A percentile compares a stretch with the other conserved stretches of the same genome.
phyloP scores from a whole-genome alignment of 2,329 filamentous ascomycete genomes.

The Claviceps quebecensis region DNA sequence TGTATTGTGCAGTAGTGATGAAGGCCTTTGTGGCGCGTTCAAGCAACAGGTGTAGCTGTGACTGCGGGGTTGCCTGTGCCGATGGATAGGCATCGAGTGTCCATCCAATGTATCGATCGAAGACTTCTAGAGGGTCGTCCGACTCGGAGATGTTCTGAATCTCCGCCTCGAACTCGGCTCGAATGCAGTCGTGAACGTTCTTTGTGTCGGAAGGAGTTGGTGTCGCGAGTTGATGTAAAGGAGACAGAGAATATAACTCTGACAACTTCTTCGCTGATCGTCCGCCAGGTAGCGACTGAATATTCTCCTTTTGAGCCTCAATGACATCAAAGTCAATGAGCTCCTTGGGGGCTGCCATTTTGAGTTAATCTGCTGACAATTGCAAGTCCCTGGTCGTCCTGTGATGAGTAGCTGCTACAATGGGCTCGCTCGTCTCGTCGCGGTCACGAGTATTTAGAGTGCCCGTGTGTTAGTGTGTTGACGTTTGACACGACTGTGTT shows the following conservation, averaged over 20 bases:
- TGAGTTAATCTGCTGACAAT: slow-evolving; percentile 14
- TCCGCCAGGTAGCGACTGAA: slow-evolving; percentile 77
- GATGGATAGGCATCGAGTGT: slow-evolving; percentile 90
- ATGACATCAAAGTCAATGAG: slow-evolving; percentile 77
- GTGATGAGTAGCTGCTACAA: background rate
- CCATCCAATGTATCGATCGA: slow-evolving; percentile 95
- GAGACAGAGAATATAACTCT: slow-evolving; percentile 59
- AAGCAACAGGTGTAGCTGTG: slow-evolving; percentile 75
- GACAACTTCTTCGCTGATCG: slow-evolving; percentile 82
- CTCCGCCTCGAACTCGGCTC: slow-evolving; percentile 78
- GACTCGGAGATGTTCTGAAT: slow-evolving; percentile 65
- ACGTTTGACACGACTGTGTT: slow-evolving; percentile 5
- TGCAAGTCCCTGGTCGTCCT: slow-evolving; percentile 1
- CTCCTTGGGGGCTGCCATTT: slow-evolving; percentile 37
- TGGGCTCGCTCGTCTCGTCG: background rate
- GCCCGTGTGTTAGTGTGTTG: slow-evolving; percentile 5
- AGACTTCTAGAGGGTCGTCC: slow-evolving; percentile 90
- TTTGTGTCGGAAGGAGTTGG: slow-evolving; percentile 59
- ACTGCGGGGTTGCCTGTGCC: slow-evolving; percentile 79
- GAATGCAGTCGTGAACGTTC: slow-evolving; percentile 64
- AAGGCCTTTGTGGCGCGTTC: slow-evolving; percentile 90
- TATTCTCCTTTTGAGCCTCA: slow-evolving; percentile 95
- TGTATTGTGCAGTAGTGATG: slow-evolving; percentile 73
- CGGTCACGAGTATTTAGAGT: background rate
- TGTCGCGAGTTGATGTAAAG: slow-evolving; percentile 41